Base-by-base conservation (phyloP, 805 yeast species). In the Lachancea nothofagi region DNA sequence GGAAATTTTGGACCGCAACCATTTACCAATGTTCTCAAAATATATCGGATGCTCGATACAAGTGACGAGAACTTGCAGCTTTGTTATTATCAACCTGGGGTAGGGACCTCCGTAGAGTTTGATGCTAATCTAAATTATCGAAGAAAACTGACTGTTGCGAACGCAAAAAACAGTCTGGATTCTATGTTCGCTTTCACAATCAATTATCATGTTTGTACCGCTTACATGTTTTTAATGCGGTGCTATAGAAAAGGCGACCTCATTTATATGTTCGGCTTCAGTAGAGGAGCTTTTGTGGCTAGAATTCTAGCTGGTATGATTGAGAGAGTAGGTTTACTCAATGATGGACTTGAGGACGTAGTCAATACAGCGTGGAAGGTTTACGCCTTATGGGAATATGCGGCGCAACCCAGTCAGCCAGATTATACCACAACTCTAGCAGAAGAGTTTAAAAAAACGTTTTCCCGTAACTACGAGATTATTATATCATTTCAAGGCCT, bases 41-140 rank as follows among this genome's bases (percentile, higher is more conserved):
- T 78, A 10, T 79, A 70, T 53, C 63, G 72, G 29, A 59, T 78
- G 59, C 50, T 78, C 24, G 77, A 73, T 10, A 74, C 71, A 42
- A 67, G 66, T 31, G 56, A 61, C 18, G 52, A 62, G 2, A 35
- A 41, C 4, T 36, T 46, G 5, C 83, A 78, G 47, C 45, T 74
- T 27, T 78, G 83, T 49, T 78, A 78, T 49, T 79, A 79, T 49
- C 84, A 79, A 50, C 81, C 85, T 1, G 86, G 86, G 0, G 70
- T 80, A 19, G 86, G 87, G 1, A 70, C 74, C 8, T 60, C 67
- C 3, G 70, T 76, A 45, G 57, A 64, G 13, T 65, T 71, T 8
- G 73, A 71, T 30, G 38, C 53, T 1, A 54, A 53, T 9, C 46
- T 46, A 21, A 49, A 50, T 32, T 14, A 41, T 17, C 20, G 48